Percentiles rank a stretch among this genome's conserved stretches.
These are phyloP conservation scores for Crotalaria pallida DNA, from an alignment of 306 rosid species.

Conservation along the genomic window DNA sequence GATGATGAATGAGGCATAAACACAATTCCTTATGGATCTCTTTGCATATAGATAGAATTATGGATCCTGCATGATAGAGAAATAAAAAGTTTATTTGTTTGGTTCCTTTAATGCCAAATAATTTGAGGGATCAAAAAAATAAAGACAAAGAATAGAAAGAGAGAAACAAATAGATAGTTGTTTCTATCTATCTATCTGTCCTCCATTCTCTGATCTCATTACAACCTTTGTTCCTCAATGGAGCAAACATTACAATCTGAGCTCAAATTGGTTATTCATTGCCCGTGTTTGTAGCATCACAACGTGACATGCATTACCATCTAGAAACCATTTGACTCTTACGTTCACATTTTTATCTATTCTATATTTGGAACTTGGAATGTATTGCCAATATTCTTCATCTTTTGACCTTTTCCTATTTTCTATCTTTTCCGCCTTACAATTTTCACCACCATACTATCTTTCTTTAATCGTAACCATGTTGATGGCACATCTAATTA, in stretches of 20 bases:
- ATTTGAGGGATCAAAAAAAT: constrained; percentile 15
- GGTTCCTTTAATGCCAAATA: background rate
- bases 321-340: constrained; percentile 10
- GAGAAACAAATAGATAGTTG: constrained; percentile 25
- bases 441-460: no score
- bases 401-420: constrained; percentile 40
- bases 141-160: constrained; percentile 10
- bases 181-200: constrained; percentile 29
- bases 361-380: constrained; percentile 12
- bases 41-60: background rate
- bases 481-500: no score
- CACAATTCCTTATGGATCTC: background rate
- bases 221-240: no score
- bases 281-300: constrained; percentile 37
- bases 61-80: background rate
- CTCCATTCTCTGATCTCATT: background rate
- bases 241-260: constrained; percentile 2
- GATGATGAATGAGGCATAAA: background rate
- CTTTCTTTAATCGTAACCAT: no score
- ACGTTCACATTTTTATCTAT: constrained; percentile 2
- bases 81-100: background rate
- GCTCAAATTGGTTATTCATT: constrained; percentile 30
- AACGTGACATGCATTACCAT: constrained; percentile 30
- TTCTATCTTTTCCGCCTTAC: no score
- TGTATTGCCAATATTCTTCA: background rate